Conservation (phyloP, 805 yeast genomes). For the Wickerhamiella dianesei region DNA sequence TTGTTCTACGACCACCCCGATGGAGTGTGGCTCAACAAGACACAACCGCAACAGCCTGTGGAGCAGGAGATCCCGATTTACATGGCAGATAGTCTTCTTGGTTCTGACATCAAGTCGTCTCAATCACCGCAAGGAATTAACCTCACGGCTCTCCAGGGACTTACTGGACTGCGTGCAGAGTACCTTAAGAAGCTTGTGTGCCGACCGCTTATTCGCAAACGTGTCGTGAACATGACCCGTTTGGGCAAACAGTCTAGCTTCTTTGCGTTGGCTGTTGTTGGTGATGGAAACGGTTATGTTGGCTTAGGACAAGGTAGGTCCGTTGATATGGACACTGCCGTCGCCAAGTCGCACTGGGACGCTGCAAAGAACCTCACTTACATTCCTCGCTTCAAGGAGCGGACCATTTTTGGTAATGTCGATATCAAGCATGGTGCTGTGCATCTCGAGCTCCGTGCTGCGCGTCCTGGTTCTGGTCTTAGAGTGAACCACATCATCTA, state of each 20-base stretch:
- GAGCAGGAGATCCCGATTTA: constrained; percentile 45
- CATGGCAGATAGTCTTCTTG: constrained; percentile 9
- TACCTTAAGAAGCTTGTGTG: constrained; percentile 18
- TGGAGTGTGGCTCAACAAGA: constrained; percentile 35
- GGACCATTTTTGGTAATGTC: constrained; percentile 79
- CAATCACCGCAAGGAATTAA: constrained; percentile 22
- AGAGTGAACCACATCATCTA: constrained; percentile 82
- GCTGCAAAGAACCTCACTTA: constrained; percentile 75
- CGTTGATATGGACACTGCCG: constrained; percentile 53
- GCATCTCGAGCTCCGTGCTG: constrained; percentile 63
- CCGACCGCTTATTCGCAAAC: constrained; percentile 32
- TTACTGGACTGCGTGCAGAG: constrained; percentile 22
- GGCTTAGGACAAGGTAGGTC: constrained; percentile 92
- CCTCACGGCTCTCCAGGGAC: constrained; percentile 22
- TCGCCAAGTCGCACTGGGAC: constrained; percentile 78
- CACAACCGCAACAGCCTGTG: constrained; percentile 43
- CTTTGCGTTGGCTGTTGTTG: constrained; percentile 78
- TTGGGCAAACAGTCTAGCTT: constrained; percentile 36
- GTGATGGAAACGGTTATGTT: constrained; percentile 84
- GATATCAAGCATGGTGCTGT: constrained; percentile 81
- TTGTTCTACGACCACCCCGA: constrained; percentile 58
- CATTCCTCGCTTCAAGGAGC: constrained; percentile 76
- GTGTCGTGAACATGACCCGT: constrained; percentile 82
- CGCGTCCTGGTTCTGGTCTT: constrained; percentile 88
- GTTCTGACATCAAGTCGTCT: constrained; percentile 25